Percentiles rank a stretch among this genome's conserved stretches.
Evolutionary conservation across 2,329 filamentous ascomycete species (phyloP).

Genomic region (Colletotrichum cuscutae): DNA sequence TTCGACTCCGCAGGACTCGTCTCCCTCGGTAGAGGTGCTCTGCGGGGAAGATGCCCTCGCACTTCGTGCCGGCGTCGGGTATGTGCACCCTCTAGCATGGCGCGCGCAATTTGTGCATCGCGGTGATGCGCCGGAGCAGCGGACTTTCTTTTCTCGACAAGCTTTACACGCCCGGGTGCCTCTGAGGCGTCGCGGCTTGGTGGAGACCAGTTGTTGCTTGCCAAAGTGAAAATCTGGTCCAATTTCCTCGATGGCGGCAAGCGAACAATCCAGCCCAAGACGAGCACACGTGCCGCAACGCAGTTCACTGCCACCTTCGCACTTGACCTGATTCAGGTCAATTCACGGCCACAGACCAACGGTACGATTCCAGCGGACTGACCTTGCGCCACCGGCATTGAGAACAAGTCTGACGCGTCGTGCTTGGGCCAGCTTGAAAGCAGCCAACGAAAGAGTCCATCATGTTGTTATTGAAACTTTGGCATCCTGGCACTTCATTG

Average conservation of each 20-base stretch:
- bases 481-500: constrained; percentile 18
- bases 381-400: constrained; percentile 40
- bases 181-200: constrained; percentile 34
- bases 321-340: constrained; percentile 37
- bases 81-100: constrained; percentile 35
- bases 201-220: constrained; percentile 23
- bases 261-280: constrained; percentile 47
- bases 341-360: neutral
- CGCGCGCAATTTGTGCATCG: constrained; percentile 38
- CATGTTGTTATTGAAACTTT: constrained; percentile 13
- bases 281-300: constrained; percentile 46
- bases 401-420: constrained; percentile 38
- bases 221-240: constrained; percentile 1
- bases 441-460: constrained; percentile 37
- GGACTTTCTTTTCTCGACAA: constrained; percentile 41
- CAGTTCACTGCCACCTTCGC: constrained; percentile 43
- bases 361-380: neutral
- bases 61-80: constrained; percentile 30
- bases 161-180: constrained; percentile 40
- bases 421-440: constrained; percentile 32
- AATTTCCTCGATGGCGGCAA: constrained; percentile 16
- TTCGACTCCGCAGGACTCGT: neutral
- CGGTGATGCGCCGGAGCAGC: constrained; percentile 38
- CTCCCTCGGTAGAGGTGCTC: constrained; percentile 21
- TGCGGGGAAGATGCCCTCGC: constrained; percentile 1